These are phyloP conservation scores for Xenosphaeropsis pyriputrescens DNA, from an alignment of 2,329 filamentous ascomycete genomes.

Conservation along the genomic window DNA sequence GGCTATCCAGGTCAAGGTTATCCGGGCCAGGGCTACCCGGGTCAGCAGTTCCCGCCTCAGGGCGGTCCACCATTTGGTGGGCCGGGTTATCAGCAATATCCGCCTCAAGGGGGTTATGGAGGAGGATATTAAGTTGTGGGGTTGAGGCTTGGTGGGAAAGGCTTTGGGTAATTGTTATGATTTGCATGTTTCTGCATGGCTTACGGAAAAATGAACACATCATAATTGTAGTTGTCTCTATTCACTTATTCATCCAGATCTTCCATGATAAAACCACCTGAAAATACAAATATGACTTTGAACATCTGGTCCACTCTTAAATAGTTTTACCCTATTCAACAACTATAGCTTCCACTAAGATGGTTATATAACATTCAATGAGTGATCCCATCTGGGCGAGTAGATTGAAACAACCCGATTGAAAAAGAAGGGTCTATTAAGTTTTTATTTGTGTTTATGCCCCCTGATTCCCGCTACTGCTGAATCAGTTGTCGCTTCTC, in stretches of 20 bases:
- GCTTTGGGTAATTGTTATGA: neutral
- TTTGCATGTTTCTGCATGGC: no score
- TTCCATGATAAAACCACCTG: no score
- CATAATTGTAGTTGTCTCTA: no score
- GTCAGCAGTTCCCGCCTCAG: no score
- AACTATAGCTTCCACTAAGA: neutral
- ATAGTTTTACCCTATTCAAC: neutral
- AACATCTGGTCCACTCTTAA: neutral
- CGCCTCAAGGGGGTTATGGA: slow-evolving; percentile 1
- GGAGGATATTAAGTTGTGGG: neutral
- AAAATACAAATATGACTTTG: no score
- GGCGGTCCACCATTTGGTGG: slow-evolving; percentile 3
- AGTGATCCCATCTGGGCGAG: neutral
- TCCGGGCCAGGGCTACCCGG: slow-evolving; percentile 9
- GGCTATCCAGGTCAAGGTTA: slow-evolving; percentile 11
- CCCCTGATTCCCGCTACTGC: no score
- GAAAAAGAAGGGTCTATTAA: no score
- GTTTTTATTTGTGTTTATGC: no score
- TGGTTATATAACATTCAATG: neutral
- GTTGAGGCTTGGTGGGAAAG: neutral
- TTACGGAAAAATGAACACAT: no score
- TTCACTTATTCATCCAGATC: no score
- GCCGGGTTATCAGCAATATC: neutral
- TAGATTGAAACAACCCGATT: neutral
- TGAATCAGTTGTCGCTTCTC: no score